Base-by-base conservation (phyloP, 768 basidiomycete species). In the Suillus luteus region DNA sequence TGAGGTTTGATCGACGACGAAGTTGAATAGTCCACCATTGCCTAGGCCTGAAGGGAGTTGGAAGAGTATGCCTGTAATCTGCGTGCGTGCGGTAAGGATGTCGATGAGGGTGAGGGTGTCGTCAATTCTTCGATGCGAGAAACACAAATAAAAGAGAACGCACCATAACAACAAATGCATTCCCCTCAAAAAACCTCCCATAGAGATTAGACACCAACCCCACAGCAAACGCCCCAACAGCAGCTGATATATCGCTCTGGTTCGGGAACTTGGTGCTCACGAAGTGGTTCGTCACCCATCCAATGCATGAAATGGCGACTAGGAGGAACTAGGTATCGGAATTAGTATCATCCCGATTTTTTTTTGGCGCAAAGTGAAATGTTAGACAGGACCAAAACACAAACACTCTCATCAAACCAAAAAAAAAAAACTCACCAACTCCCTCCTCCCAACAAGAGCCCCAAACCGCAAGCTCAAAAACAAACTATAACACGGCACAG, bases 1-100 rank as follows among this genome's bases (percentile, higher is more conserved):
- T 7, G 81, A 75, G 27, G 84, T 79, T 64, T 84, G 81, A 65
- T 84, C 77, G 43, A 82, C 81, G 12, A 85, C 88, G 69, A 88
- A 92, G 65, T 83, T 85, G 65, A 95, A 82, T 8, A 95, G 83
- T 37, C 93, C 93, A 12, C 91, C 91, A 51, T 86, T 91, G 9
- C 88, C 86, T 12, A 95, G 82, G 44, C 92, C 93, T 9, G 90
- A 91, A 0, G 92, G 93, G 1, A 95, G 82, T 76, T 95, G 93
- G 78, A 94, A 91, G 17, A 94, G 80, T 55, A 95, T 90, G 27
- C 90, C 92, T 0, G 89, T 91, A 66, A 91, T 88, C 82, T 78
- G 58, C 31, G 27, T 19, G 1, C 14, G 33, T 55, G 22, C 2
- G n/a, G 44, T 44, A 10, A 37, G 37, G 37, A 10, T 11, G 37